Evolutionary conservation across 2,329 filamentous ascomycete species (phyloP), one percentile per base, ranked within the genome.

Genomic region (Bimuria novae-zelandiae): DNA sequence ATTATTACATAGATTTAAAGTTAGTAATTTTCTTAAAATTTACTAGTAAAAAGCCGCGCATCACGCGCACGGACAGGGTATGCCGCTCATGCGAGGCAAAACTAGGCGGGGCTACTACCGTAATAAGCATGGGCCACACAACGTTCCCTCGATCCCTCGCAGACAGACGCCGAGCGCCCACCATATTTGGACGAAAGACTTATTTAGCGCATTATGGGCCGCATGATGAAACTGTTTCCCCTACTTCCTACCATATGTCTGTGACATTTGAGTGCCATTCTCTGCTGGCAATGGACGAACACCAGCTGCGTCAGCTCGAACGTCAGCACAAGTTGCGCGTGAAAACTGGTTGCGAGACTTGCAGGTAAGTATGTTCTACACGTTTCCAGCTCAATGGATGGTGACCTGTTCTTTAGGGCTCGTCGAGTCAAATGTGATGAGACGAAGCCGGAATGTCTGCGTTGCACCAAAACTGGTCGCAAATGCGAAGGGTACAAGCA

Each of bases 351-450:
- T 70, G 67, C 41, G 62, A 63, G 45, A 70, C 65, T 16, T 70
- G 67, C 63, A 60, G 65, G 67, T 68, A 56, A 29, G 55, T 23
- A 27, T 19, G 14, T 27, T 46, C 12, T 32, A 14, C 40, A 39
- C 16, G 10, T 19, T 17, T 32, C 10, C 11, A 7, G 19, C 17
- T 29, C 40, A 49, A 16, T 23, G 7, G 11, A 36, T 51, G 32
- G 39, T 67, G 35, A 66, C 42, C 29, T 16, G 7, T 30, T n/a
- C 8, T 16, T 14, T 27, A 64, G 63, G 49, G 59, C 70, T 47
- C 72, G 72, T 25, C 66, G 65, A 17, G 60, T 74, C 16, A 75
- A 75, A 50, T 75, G 70, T 49, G 72, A 75, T 48, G 72, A 75
- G 52, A 55, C 46, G 4, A 70, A 65, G 42, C 71, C 72, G 16